Evolutionary conservation across 2,329 filamentous ascomycete species (phyloP).

Genomic region (Fusarium sp.): DNA sequence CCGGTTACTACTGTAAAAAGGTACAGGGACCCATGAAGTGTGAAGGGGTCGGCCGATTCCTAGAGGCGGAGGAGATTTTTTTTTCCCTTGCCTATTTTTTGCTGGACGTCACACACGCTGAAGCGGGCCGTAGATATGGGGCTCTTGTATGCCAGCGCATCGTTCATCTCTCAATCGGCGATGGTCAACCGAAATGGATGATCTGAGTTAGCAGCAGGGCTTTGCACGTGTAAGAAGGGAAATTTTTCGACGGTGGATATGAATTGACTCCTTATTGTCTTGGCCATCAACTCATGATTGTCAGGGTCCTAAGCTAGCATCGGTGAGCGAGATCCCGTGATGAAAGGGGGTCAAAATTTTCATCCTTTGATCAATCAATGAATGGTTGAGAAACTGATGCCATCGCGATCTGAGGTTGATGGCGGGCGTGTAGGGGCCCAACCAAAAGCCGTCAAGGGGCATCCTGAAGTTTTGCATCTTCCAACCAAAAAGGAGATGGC

Average conservation of each 20-base stretch:
- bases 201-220: constrained; percentile 28
- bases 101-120: constrained; percentile 20
- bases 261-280: not conserved
- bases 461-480: constrained; percentile 11
- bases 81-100: no score
- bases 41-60: constrained; percentile 12
- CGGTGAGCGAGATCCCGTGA: no score
- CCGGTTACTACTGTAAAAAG: constrained; percentile 13
- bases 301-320: not conserved
- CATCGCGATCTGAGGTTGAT: constrained; percentile 18
- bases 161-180: constrained; percentile 25
- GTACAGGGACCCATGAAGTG: not conserved
- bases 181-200: constrained; percentile 34
- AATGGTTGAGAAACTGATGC: constrained; percentile 13
- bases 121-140: constrained; percentile 30
- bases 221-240: constrained; percentile 13
- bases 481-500: constrained; percentile 19
- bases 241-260: constrained; percentile 27
- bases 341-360: not conserved
- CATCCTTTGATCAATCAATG: not conserved
- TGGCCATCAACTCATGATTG: constrained; percentile 4
- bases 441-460: constrained; percentile 13
- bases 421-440: constrained; percentile 23
- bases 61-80: not conserved
- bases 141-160: constrained; percentile 35